Conservation (phyloP, 2,329 filamentous ascomycete species). For the Periconia digitata region DNA sequence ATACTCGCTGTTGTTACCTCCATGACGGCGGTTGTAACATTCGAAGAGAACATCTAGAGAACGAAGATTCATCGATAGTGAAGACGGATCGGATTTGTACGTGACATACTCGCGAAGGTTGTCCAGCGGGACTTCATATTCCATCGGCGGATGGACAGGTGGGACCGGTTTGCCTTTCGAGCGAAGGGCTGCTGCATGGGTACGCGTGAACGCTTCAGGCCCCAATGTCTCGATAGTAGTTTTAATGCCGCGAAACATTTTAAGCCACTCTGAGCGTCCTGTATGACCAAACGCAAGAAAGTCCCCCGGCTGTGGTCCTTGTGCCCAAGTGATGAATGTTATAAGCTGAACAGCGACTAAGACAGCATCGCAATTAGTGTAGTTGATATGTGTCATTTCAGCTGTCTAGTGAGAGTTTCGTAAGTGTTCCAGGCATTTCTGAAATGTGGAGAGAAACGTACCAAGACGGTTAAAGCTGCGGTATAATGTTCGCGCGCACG, state of each 20-base stretch:
- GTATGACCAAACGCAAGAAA: slow-evolving; percentile 30
- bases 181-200: slow-evolving; percentile 7
- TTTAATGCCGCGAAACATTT: slow-evolving; percentile 32
- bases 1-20: slow-evolving; percentile 23
- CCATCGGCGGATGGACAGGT: slow-evolving; percentile 7
- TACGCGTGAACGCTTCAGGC: slow-evolving; percentile 9
- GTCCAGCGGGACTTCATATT: slow-evolving; percentile 20
- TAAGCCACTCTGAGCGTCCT: slow-evolving; percentile 29
- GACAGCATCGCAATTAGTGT: slow-evolving; percentile 26
- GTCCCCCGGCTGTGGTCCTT: slow-evolving; percentile 28
- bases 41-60: slow-evolving; percentile 21
- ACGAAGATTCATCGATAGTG: slow-evolving; percentile 7
- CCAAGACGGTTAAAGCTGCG: slow-evolving; percentile 13
- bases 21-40: slow-evolving; percentile 24
- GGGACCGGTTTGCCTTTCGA: slow-evolving; percentile 16
- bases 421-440: too few relatives aligned
- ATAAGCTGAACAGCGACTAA: slow-evolving; percentile 27
- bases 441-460: too few relatives aligned
- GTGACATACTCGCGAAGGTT: slow-evolving; percentile 18
- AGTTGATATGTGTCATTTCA: slow-evolving; percentile 16
- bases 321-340: slow-evolving; percentile 27
- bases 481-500: slow-evolving; percentile 25
- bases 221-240: slow-evolving; percentile 19
- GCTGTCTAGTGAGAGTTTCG: background rate
- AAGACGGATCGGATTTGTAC: slow-evolving; percentile 2